These are phyloP conservation scores for Climacium dendroides DNA, from an alignment of 225 moss, liverwort and hornwort genomes.

Conservation along the genomic window DNA sequence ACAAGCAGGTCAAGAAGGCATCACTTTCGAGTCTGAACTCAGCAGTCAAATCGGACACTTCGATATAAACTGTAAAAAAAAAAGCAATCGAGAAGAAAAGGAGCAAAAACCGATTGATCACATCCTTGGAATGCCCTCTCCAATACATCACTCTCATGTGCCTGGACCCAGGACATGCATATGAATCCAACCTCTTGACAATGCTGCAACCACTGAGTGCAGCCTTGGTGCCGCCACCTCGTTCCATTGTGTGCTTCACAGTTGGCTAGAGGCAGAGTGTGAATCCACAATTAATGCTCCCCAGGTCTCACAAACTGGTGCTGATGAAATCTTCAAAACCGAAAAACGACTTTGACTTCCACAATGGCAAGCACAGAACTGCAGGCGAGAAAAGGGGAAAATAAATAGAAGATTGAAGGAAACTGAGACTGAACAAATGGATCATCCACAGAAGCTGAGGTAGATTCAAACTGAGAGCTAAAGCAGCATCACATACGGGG, in stretches of 20 bases:
- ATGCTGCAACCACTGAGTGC: neutral
- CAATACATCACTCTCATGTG: neutral
- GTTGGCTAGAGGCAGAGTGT: neutral
- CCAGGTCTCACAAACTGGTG: neutral
- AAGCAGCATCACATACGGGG: neutral
- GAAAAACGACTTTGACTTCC: neutral
- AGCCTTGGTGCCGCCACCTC: neutral
- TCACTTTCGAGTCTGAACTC: neutral
- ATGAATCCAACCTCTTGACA: neutral
- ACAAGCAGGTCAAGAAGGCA: neutral
- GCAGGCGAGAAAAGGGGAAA: neutral
- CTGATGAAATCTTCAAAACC: neutral
- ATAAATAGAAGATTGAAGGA: neutral
- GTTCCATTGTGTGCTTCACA: neutral
- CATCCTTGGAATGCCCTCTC: neutral
- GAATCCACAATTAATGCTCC: neutral
- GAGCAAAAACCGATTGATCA: accelerated
- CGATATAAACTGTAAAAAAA: no score
- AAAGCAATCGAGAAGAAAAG: neutral
- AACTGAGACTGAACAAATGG: neutral
- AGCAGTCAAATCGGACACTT: neutral
- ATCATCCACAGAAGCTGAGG: neutral
- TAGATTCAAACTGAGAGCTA: neutral
- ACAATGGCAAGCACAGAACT: neutral
- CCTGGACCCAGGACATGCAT: neutral